These are phyloP conservation scores for Aureobasidium leucospermi DNA, from an alignment of 2,329 filamentous ascomycete species.

Conservation along the genomic window DNA sequence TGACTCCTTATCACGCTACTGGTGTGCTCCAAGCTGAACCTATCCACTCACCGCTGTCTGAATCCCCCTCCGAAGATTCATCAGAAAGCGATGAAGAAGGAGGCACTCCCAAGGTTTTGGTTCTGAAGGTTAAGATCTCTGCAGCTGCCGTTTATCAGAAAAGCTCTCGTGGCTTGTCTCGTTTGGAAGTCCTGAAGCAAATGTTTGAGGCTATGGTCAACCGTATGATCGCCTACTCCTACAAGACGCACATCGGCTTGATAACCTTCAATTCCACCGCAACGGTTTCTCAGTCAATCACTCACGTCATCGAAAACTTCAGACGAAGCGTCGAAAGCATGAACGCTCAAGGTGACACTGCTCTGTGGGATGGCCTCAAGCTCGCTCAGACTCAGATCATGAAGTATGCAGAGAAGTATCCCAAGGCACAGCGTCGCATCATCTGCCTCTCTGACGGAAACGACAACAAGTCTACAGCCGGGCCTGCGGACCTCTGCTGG, in stretches of 20 bases:
- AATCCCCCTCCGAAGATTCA: background rate
- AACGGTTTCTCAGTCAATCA: conserved; percentile 23
- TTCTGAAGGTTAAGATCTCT: background rate
- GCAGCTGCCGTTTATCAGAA: background rate
- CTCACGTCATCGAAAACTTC: conserved; percentile 32
- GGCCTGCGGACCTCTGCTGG: conserved; percentile 20
- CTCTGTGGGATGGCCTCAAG: conserved; percentile 30
- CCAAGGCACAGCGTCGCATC: conserved; percentile 30
- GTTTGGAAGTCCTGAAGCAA: conserved; percentile 31
- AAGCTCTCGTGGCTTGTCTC: background rate
- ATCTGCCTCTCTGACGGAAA: conserved; percentile 32
- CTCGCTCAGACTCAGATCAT: conserved; percentile 28
- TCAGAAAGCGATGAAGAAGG: background rate
- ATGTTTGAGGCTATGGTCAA: conserved; percentile 33
- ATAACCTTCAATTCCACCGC: conserved; percentile 27
- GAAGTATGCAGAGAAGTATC: conserved; percentile 25
- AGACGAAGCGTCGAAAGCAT: conserved; percentile 27
- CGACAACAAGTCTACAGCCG: conserved; percentile 27
- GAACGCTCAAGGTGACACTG: conserved; percentile 27
- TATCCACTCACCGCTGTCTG: background rate
- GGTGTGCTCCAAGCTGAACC: background rate
- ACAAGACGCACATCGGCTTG: conserved; percentile 30
- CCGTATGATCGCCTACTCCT: conserved; percentile 31
- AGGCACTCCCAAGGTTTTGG: background rate
- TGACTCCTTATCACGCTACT: background rate